phyloP scores from a whole-genome alignment of 768 basidiomycete species.

The Cyathus striatus region DNA sequence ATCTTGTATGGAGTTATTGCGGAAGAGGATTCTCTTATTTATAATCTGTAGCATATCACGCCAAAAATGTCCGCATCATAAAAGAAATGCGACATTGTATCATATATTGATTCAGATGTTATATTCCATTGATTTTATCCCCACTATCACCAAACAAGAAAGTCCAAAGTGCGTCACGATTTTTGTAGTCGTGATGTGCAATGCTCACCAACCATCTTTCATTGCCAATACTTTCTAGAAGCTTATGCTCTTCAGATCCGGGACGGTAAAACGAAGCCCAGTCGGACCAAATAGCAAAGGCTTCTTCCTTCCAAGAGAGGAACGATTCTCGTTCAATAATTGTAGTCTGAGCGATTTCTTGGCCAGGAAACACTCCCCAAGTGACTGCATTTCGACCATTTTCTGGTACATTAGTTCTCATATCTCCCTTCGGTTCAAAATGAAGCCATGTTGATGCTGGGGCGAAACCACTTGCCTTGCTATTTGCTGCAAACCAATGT shows the following conservation, averaged over 20 bases:
- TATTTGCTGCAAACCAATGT: constrained; percentile 83
- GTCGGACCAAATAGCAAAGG: constrained; percentile 92
- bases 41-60: too few relatives aligned
- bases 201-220: constrained; percentile 88
- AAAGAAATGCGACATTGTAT: too few relatives aligned
- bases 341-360: constrained; percentile 93
- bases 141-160: constrained; percentile 56
- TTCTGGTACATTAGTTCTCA: constrained; percentile 71
- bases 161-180: constrained; percentile 73
- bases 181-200: constrained; percentile 90
- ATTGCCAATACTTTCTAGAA: constrained; percentile 70
- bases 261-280: constrained; percentile 90
- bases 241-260: constrained; percentile 58
- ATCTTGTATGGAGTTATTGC: too few relatives aligned
- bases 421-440: constrained; percentile 55
- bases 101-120: not conserved
- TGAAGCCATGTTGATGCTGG: not conserved
- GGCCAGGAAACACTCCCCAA: constrained; percentile 97
- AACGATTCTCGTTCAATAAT: constrained; percentile 96
- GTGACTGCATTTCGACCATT: constrained; percentile 91
- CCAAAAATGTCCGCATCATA: too few relatives aligned
- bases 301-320: constrained; percentile 97
- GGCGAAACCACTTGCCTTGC: constrained; percentile 43
- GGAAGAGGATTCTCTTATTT: too few relatives aligned
- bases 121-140: not conserved